Evolutionary conservation across 2,329 filamentous ascomycete genomes (phyloP).

Genomic region (Apiospora pterosperma): DNA sequence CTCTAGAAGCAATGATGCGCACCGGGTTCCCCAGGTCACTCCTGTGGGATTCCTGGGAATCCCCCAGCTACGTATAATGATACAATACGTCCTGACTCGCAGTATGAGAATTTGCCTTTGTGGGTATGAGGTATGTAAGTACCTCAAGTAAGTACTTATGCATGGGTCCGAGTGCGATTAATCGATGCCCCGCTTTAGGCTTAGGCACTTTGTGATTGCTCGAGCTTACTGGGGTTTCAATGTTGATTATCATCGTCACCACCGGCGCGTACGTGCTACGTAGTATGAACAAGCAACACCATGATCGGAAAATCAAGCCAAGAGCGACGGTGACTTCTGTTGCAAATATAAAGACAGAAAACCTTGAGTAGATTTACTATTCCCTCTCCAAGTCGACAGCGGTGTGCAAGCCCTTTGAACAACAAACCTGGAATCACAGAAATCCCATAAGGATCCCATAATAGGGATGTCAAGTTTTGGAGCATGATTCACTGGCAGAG

Average conservation of each 20-base stretch:
- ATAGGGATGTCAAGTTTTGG: too few species aligned
- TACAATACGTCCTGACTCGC: not conserved
- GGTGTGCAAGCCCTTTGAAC: too few species aligned
- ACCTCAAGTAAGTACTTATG: too few species aligned
- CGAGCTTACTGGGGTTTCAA: not conserved
- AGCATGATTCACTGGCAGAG: too few species aligned
- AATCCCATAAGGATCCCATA: too few species aligned
- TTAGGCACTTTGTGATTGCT: not conserved
- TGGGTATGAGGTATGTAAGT: not conserved
- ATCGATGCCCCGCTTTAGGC: not conserved
- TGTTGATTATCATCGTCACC: too few species aligned
- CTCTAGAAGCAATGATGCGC: not conserved
- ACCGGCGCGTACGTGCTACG: not conserved
- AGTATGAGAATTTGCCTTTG: not conserved
- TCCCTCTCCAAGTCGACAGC: too few species aligned
- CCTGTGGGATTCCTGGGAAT: not conserved
- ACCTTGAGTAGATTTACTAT: too few species aligned
- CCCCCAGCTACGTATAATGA: not conserved
- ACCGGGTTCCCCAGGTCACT: not conserved
- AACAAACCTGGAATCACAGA: too few species aligned
- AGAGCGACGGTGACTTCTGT: not conserved
- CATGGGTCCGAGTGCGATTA: too few species aligned
- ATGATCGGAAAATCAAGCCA: not conserved
- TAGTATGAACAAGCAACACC: not conserved
- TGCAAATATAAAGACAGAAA: not conserved